These are phyloP conservation scores for Yamadazyma atlantica DNA, from an alignment of 1,139 yeast genomes.

Conservation along the genomic window DNA sequence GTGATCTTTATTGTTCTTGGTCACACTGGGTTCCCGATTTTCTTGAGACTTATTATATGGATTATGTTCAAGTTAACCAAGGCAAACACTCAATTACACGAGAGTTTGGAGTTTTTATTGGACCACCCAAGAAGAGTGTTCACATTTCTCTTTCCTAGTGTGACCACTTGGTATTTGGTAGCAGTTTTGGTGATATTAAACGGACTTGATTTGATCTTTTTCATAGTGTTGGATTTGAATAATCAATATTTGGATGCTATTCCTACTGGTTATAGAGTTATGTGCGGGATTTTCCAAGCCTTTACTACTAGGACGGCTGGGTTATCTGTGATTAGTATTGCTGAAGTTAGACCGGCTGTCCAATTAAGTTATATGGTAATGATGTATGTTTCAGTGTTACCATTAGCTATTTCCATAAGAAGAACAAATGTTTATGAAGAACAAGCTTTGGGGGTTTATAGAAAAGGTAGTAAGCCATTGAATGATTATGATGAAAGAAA, in stretches of 20 bases:
- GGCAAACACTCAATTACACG: conserved; percentile 62
- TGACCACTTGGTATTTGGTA: conserved; percentile 93
- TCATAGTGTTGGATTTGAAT: conserved; percentile 7
- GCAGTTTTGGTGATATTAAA: conserved; percentile 73
- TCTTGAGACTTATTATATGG: conserved; percentile 82
- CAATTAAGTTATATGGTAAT: conserved; percentile 90
- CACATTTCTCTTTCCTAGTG: conserved; percentile 82
- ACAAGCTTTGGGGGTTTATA: conserved; percentile 87
- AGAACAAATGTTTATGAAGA: conserved; percentile 97
- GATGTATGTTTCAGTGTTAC: conserved; percentile 97
- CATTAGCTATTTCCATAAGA: conserved; percentile 91
- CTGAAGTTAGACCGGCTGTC: conserved; percentile 78
- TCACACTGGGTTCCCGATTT: conserved; percentile 87
- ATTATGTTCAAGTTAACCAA: conserved; percentile 62
- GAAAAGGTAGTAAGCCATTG: conserved; percentile 33
- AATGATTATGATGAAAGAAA: conserved; percentile 32
- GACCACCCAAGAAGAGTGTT: conserved; percentile 98
- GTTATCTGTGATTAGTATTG: conserved; percentile 65
- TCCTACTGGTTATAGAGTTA: conserved; percentile 63
- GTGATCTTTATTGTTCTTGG: conserved; percentile 79
- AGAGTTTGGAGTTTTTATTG: conserved; percentile 78
- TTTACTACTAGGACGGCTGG: conserved; percentile 94
- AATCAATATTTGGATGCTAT: conserved; percentile 40
- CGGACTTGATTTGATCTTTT: conserved; percentile 49
- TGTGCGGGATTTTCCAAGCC: conserved; percentile 87